phyloP scores from a whole-genome alignment of 75 land plant species.

The Isoetes taiwanensis region DNA sequence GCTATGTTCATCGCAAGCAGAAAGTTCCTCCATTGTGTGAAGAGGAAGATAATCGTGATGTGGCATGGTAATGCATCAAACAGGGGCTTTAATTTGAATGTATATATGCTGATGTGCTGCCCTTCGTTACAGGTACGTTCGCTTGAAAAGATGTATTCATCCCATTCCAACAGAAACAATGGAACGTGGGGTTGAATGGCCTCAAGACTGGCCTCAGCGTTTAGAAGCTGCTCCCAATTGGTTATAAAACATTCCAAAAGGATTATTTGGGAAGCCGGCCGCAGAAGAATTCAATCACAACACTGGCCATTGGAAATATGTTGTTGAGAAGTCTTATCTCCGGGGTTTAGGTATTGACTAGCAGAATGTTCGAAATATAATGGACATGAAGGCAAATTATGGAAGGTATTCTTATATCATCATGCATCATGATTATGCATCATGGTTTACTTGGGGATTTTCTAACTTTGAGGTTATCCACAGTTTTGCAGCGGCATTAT shows the following conservation, averaged over 20 bases:
- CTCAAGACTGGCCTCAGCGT: not conserved
- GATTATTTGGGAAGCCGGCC: not conserved
- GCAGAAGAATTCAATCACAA: not conserved
- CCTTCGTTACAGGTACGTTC: not conserved
- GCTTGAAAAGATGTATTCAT: not conserved
- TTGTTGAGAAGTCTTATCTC: not conserved
- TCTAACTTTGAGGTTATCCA: constrained; percentile 7
- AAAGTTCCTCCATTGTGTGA: not conserved
- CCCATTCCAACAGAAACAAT: not conserved
- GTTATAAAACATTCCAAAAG: not conserved
- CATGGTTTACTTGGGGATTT: too few relatives aligned
- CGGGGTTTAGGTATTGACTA: not conserved
- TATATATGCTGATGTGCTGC: not conserved
- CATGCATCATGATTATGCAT: too few relatives aligned
- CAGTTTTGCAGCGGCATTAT: constrained; percentile 86
- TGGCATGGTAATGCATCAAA: not conserved
- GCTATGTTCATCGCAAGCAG: not conserved
- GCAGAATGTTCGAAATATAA: not conserved
- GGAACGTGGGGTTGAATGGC: not conserved
- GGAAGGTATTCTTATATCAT: not conserved
- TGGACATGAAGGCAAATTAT: not conserved
- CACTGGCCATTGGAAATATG: not conserved
- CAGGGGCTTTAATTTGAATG: not conserved
- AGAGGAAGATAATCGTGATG: not conserved
- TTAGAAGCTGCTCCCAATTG: not conserved